A percentile compares a stretch with the other conserved stretches of the same genome.
Conservation (phyloP, 1,284 basidiomycete species). For the Takashimella koratensis region DNA sequence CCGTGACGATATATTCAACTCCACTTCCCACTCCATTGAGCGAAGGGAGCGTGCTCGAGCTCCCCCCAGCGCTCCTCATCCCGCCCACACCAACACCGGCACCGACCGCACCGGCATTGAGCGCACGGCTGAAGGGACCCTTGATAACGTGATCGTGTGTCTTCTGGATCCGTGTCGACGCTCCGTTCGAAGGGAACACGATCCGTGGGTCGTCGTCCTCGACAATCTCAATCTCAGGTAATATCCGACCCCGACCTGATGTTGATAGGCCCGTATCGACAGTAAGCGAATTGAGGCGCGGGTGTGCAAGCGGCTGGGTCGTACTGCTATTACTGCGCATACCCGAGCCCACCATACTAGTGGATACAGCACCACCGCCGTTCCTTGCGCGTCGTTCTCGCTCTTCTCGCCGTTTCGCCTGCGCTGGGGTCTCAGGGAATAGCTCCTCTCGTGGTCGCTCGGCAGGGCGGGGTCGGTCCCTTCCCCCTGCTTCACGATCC, state of each 20-base stretch:
- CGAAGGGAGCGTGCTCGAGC: neutral
- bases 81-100: neutral
- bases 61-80: neutral
- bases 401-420: conserved; percentile 42
- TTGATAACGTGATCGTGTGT: conserved; percentile 35
- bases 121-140: conserved; percentile 21
- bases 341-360: no score
- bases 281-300: conserved; percentile 10
- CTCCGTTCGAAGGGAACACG: conserved; percentile 33
- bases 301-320: neutral
- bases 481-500: neutral
- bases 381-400: conserved; percentile 25
- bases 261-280: conserved; percentile 20
- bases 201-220: conserved; percentile 46
- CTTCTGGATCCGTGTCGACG: conserved; percentile 33
- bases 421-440: conserved; percentile 46
- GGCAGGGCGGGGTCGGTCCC: conserved; percentile 22
- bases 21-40: neutral
- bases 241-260: conserved; percentile 21
- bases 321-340: conserved; percentile 4
- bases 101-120: conserved; percentile 9
- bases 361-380: neutral
- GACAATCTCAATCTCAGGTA: conserved; percentile 47
- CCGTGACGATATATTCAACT: neutral
- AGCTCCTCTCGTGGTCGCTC: conserved; percentile 37